Percentiles rank a stretch among this genome's conserved stretches.
These are phyloP conservation scores for Saccharomyces cerevisiae DNA, from an alignment of 805 yeast genomes.

Conservation along the genomic window DNA sequence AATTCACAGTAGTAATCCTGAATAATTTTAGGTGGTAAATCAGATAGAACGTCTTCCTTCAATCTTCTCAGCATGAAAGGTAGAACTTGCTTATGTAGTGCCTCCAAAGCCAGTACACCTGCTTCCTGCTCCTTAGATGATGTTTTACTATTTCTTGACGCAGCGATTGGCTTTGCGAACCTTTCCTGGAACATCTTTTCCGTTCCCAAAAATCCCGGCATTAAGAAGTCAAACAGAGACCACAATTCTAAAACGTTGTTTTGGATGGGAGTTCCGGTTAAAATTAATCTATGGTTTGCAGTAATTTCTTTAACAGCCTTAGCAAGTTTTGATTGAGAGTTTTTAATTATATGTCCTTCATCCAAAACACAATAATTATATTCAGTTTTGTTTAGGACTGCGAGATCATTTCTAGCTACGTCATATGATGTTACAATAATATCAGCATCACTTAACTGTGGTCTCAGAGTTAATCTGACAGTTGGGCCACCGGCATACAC, in stretches of 20 bases:
- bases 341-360: slow-evolving; percentile 96
- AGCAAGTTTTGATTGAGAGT: slow-evolving; percentile 78
- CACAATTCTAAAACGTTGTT: slow-evolving; percentile 93
- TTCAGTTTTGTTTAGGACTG: slow-evolving; percentile 47
- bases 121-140: slow-evolving; percentile 91
- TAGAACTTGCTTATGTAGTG: slow-evolving; percentile 89
- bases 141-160: slow-evolving; percentile 80
- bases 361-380: slow-evolving; percentile 93
- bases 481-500: slow-evolving; percentile 94
- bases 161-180: slow-evolving; percentile 96
- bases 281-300: slow-evolving; percentile 83
- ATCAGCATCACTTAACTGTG: slow-evolving; percentile 52
- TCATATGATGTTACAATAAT: slow-evolving; percentile 92
- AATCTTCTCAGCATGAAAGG: slow-evolving; percentile 94
- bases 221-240: slow-evolving; percentile 93
- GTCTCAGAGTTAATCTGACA: slow-evolving; percentile 48
- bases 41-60: slow-evolving; percentile 92
- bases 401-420: slow-evolving; percentile 87
- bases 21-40: slow-evolving; percentile 94
- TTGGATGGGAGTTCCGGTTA: slow-evolving; percentile 97
- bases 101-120: slow-evolving; percentile 92
- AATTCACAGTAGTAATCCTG: slow-evolving; percentile 97
- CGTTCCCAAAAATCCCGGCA: slow-evolving; percentile 97
- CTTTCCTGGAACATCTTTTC: slow-evolving; percentile 90
- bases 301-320: slow-evolving; percentile 74